Evolutionary conservation across 179 eudicot species (phyloP).

Genomic region (Spergularia azorica): DNA sequence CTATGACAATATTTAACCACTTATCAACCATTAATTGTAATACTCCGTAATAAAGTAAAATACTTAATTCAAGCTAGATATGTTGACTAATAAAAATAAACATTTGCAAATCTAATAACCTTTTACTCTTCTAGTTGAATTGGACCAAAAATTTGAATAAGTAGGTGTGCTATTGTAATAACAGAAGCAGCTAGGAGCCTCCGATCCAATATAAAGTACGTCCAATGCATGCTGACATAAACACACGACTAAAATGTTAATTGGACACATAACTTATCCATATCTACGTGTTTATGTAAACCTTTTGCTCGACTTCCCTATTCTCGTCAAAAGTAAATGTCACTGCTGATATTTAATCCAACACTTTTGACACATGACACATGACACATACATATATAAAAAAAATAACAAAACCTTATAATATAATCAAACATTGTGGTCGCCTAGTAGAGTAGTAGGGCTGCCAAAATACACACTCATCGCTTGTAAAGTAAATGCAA

Average conservation of each 20-base stretch:
- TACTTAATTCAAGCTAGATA: too few species aligned
- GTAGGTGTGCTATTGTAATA: background rate
- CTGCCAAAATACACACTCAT: background rate
- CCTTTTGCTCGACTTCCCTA: background rate
- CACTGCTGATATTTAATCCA: constrained; percentile 20
- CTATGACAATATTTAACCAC: too few species aligned
- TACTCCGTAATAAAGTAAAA: too few species aligned
- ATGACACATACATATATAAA: background rate
- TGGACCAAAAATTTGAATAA: too few species aligned
- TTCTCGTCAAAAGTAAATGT: background rate
- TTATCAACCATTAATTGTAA: too few species aligned
- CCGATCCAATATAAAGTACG: too few species aligned
- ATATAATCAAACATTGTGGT: too few species aligned
- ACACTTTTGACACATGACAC: constrained; percentile 19
- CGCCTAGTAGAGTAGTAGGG: background rate
- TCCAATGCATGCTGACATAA: background rate
- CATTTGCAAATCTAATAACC: too few species aligned
- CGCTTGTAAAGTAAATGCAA: too few species aligned
- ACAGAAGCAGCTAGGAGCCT: background rate
- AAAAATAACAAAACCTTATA: background rate
- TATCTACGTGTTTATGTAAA: background rate
- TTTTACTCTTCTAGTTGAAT: background rate
- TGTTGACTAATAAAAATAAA: too few species aligned
- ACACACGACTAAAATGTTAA: background rate
- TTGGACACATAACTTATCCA: constrained; percentile 1